phyloP scores from a whole-genome alignment of 176 grass and related monocot genomes.

The Saccharum officinarum region DNA sequence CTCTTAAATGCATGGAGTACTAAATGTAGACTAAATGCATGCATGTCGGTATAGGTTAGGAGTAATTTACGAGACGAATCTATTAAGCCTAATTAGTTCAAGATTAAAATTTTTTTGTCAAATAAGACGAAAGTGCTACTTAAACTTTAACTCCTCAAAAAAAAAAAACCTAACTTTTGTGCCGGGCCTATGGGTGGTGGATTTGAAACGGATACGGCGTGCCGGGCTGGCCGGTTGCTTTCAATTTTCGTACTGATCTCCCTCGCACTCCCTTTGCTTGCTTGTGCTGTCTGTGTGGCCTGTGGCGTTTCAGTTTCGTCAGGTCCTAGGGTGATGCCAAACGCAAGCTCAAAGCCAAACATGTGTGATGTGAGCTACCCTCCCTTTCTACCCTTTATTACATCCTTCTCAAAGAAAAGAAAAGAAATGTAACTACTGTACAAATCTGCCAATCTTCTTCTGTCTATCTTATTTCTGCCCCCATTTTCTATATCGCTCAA shows the following conservation, averaged over 20 bases:
- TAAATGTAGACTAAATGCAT: no score
- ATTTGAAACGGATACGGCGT: neutral
- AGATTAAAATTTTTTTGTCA: no score
- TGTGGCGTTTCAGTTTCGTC: neutral
- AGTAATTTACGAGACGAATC: no score
- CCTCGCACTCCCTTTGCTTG: neutral
- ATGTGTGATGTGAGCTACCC: slow-evolving; percentile 49
- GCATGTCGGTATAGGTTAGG: no score
- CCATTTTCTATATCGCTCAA: no score
- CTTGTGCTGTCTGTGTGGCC: no score
- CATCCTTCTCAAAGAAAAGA: neutral
- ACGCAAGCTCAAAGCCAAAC: no score
- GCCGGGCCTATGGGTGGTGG: neutral
- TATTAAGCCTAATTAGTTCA: no score
- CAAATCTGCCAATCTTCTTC: neutral
- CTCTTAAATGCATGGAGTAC: no score
- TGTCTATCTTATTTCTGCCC: neutral
- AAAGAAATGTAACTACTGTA: neutral
- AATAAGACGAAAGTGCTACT: no score
- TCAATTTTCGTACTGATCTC: slow-evolving; percentile 28
- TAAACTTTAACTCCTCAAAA: no score
- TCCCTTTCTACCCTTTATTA: neutral
- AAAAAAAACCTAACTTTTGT: no score
- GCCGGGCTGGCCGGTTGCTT: neutral
- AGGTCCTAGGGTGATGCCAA: neutral